Base-by-base conservation (phyloP, 805 yeast genomes). In the Ogataea zsoltii region DNA sequence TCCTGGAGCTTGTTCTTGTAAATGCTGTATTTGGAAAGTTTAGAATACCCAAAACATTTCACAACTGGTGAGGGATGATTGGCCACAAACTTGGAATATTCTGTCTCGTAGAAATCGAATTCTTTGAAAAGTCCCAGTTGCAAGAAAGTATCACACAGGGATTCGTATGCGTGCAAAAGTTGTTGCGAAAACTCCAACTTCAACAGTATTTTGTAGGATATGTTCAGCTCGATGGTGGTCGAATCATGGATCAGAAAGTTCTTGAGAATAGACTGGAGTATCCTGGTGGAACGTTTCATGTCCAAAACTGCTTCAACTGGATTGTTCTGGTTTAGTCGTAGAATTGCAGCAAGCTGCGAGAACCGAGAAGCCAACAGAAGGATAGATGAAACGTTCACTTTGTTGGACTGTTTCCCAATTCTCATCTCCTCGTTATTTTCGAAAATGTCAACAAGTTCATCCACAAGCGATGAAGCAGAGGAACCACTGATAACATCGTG, bases 61-160 rank as follows among this genome's bases (percentile, higher is more conserved):
- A 63, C 45, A 26, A 51, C 43, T 7, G 64, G 32, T 0, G 72
- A 67, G 4, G 58, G 54, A 13, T 58, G 63, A 7, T 53, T 50
- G 1, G 63, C 55, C 14, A 73, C 57, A 11, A 79, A 56, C 29
- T 65, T 68, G 5, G 65, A 61, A 30, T 78, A 67, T 53, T 85
- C 91, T 5, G 67, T 67, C 3, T 73, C 51, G 61, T 75, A 84
- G 56, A 71, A 80, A 2, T 74, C 72, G 38, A 82, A 72, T 44
- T 85, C 89, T 50, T 78, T 79, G 0, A 81, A 66, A 2, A 82
- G 56, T 0, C 91, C 90, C 31, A 79, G 57, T 30, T 71, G 74
- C 13, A 70, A 62, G 42, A 72, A 68, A 0, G 68, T 55, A 3
- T 67, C 60, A 17, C 80, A 63, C 19, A 79, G 61, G 2, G 46